Evolutionary conservation across 352 stramenopile species (phyloP), one percentile per base, ranked within the genome.

Genomic region (Blastocystis sp.): DNA sequence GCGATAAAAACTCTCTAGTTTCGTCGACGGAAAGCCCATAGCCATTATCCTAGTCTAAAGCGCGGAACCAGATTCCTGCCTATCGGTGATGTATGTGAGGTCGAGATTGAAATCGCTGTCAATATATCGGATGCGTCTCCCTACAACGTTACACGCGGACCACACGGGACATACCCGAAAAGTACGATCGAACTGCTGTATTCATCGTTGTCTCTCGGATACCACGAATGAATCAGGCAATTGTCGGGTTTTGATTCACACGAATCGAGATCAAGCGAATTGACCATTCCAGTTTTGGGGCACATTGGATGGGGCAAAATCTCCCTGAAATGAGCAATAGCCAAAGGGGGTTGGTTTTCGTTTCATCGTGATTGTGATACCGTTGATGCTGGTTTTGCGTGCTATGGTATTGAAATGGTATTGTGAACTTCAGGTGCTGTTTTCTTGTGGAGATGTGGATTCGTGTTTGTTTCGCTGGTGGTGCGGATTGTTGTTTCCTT

Each of bases 51-150:
- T 85, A 85, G 0, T 24, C 4, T 24, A 3, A 69, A 50, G 13
- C 65, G 21, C 21, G 16, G 55, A 33, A 24, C n/a, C 4, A 9
- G 21, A 67, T 10, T 59, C 24, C 35, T 6, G 70, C 74, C 55
- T 66, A 29, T 85, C 74, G 24, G 74, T 85, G 55, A 85, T 85
- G 50, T 85, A 85, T 10, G 74, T 85, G 19, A 85, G 74, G 39
- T 85, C 74, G 24, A 85, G 50, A 31, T 85, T 85, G 60, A 85
- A 85, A 37, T 50, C 24, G 50, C 66, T 41, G 41, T 85, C 74
- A 41, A 85, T 85, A 39, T 85, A 85, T 21, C 74, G 29, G 16
- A 85, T 55, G 16, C 74, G 50, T 37, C 74, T 33, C 37, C 74
- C 74, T 85, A 80, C 13, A 37, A 6, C 74, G 31, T 85, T 45